Evolutionary conservation across 1,284 basidiomycete species (phyloP).

Genomic region (Coriolopsis trogii): DNA sequence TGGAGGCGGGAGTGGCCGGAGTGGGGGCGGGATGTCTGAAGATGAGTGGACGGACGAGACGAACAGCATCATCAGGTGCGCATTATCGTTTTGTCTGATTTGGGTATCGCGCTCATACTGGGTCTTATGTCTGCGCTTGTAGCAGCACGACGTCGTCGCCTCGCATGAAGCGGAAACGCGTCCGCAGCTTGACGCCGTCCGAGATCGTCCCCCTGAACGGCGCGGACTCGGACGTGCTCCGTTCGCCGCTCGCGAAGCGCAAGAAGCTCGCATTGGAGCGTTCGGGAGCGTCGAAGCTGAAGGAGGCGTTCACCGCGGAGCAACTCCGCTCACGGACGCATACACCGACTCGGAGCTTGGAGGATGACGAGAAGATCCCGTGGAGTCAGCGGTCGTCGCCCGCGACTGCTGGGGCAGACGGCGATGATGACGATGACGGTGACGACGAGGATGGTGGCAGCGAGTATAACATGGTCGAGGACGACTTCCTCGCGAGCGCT

Average conservation of each 20-base stretch:
- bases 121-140: conserved; percentile 5
- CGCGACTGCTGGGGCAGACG: conserved; percentile 31
- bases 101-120: background rate
- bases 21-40: conserved; percentile 46
- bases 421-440: conserved; percentile 43
- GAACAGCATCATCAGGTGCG: conserved; percentile 50
- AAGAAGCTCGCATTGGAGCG: conserved; percentile 70
- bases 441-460: conserved; percentile 45
- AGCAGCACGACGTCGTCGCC: conserved; percentile 51
- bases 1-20: conserved; percentile 36
- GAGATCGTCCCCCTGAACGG: conserved; percentile 45
- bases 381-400: conserved; percentile 16
- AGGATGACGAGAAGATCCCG: conserved; percentile 25
- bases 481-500: conserved; percentile 76
- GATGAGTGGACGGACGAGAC: conserved; percentile 52
- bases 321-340: conserved; percentile 45
- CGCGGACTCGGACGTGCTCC: conserved; percentile 42
- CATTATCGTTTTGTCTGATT: background rate
- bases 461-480: conserved; percentile 50
- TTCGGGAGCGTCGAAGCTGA: conserved; percentile 64
- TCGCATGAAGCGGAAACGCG: conserved; percentile 60
- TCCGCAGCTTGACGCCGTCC: conserved; percentile 72
- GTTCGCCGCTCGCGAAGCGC: conserved; percentile 76
- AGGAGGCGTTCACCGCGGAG: conserved; percentile 63
- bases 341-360: conserved; percentile 2